Evolutionary conservation across 768 basidiomycete species (phyloP).

Genomic region (Hebeloma cylindrosporum): DNA sequence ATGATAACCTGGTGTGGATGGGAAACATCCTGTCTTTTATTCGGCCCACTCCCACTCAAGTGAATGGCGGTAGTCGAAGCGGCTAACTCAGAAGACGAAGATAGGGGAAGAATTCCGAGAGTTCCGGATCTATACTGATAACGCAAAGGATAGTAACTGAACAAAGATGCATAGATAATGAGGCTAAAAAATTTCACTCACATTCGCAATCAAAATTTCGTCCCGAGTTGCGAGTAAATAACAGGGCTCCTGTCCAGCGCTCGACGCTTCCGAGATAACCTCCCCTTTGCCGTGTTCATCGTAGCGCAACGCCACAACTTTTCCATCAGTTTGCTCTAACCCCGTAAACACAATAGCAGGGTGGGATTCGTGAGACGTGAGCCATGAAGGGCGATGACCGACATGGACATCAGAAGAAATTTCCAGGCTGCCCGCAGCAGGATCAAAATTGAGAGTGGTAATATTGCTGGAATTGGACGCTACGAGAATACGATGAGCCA

Average conservation of each 20-base stretch:
- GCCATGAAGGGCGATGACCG: slow-evolving; percentile 76
- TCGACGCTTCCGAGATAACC: slow-evolving; percentile 48
- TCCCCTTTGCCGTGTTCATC: slow-evolving; percentile 51
- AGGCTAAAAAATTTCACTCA: slow-evolving; percentile 38
- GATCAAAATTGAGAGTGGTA: slow-evolving; percentile 63
- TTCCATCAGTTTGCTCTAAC: slow-evolving; percentile 68
- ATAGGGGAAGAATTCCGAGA: slow-evolving; percentile 57
- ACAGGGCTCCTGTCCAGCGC: slow-evolving; percentile 65
- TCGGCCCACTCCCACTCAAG: slow-evolving; percentile 60
- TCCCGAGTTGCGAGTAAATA: slow-evolving; percentile 56
- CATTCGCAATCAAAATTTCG: slow-evolving; percentile 70
- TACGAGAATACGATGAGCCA: slow-evolving; percentile 52
- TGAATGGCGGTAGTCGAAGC: slow-evolving; percentile 36
- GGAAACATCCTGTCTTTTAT: slow-evolving; percentile 64
- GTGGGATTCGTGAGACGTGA: slow-evolving; percentile 59
- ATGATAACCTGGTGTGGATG: slow-evolving; percentile 77
- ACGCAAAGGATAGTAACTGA: slow-evolving; percentile 3
- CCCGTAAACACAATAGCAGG: slow-evolving; percentile 61
- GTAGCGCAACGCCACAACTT: slow-evolving; percentile 58
- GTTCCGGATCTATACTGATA: slow-evolving; percentile 69
- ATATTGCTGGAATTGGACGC: slow-evolving; percentile 67
- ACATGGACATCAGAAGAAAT: slow-evolving; percentile 45
- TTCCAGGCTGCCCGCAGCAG: slow-evolving; percentile 43
- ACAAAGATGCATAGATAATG: neutral
- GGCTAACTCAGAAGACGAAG: slow-evolving; percentile 45